These are phyloP conservation scores for Gossypium bickii DNA, from an alignment of 345 rosid species.

Conservation along the genomic window DNA sequence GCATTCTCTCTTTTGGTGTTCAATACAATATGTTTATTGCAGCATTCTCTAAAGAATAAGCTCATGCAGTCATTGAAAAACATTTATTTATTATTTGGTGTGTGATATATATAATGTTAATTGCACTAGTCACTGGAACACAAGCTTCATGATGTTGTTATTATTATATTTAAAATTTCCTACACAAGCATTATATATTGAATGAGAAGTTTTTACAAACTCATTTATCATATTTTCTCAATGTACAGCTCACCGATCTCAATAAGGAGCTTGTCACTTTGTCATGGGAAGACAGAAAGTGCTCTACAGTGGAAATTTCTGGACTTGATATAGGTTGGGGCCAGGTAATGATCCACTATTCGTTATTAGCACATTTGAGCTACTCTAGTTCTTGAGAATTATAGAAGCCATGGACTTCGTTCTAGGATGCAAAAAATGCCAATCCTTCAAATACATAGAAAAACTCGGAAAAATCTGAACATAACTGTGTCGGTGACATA, in stretches of 20 bases:
- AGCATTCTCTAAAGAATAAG: neutral
- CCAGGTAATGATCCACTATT: conserved; percentile 49
- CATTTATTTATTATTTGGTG: neutral
- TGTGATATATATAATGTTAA: neutral
- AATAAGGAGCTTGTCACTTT: conserved; percentile 59
- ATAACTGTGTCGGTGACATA: no score
- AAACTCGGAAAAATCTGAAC: no score
- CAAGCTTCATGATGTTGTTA: neutral
- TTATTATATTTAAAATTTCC: neutral
- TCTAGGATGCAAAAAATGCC: neutral
- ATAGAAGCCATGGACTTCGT: neutral
- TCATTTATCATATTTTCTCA: conserved; percentile 18
- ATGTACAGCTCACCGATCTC: conserved; percentile 73
- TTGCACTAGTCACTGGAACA: neutral
- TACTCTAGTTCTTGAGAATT: neutral
- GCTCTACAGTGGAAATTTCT: conserved; percentile 73
- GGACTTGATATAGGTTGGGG: conserved; percentile 99
- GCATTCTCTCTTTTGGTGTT: neutral
- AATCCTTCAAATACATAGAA: neutral
- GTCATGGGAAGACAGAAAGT: conserved; percentile 49
- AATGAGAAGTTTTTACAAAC: neutral
- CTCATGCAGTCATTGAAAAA: neutral
- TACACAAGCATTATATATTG: neutral
- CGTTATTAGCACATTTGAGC: neutral
- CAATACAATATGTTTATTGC: neutral